Percentiles rank a stretch among this genome's conserved stretches.
Conservation (phyloP, 805 yeast genomes). For the Candida ulmi region DNA sequence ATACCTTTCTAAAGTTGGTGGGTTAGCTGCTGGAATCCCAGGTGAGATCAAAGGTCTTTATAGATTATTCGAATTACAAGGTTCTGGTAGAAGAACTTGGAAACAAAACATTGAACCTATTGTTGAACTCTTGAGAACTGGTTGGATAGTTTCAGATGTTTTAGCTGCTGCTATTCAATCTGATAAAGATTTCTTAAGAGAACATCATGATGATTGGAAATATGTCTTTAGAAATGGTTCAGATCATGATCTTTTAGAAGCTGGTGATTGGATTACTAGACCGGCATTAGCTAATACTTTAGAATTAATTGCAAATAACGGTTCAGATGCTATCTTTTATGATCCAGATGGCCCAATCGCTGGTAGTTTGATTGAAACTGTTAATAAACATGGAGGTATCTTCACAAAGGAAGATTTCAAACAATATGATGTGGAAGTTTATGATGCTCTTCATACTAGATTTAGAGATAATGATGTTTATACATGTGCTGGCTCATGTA, state of each 20-base stretch:
- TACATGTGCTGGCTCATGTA: slow-evolving; percentile 67
- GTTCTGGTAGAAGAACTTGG: slow-evolving; percentile 74
- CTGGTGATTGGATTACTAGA: slow-evolving; percentile 60
- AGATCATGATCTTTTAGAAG: slow-evolving; percentile 29
- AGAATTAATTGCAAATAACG: slow-evolving; percentile 64
- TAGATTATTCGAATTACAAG: slow-evolving; percentile 50
- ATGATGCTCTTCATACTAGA: slow-evolving; percentile 36
- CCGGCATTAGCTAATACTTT: slow-evolving; percentile 63
- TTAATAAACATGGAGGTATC: slow-evolving; percentile 60
- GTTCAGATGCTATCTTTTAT: slow-evolving; percentile 72
- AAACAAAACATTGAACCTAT: slow-evolving; percentile 70
- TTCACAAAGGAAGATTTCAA: slow-evolving; percentile 60
- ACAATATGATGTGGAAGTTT: slow-evolving; percentile 43
- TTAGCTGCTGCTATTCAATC: slow-evolving; percentile 37
- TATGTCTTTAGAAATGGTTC: slow-evolving; percentile 39
- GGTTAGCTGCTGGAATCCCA: slow-evolving; percentile 84
- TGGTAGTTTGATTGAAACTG: slow-evolving; percentile 43
- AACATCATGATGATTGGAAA: slow-evolving; percentile 45
- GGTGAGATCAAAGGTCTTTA: slow-evolving; percentile 89
- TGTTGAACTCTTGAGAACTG: slow-evolving; percentile 53
- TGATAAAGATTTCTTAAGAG: slow-evolving; percentile 28
- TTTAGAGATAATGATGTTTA: slow-evolving; percentile 40
- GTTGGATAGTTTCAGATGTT: slow-evolving; percentile 51
- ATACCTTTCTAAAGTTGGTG: slow-evolving; percentile 62
- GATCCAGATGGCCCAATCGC: slow-evolving; percentile 80